These are phyloP conservation scores for Achaetomium macrosporum DNA, from an alignment of 2,329 filamentous ascomycete species.

Conservation along the genomic window DNA sequence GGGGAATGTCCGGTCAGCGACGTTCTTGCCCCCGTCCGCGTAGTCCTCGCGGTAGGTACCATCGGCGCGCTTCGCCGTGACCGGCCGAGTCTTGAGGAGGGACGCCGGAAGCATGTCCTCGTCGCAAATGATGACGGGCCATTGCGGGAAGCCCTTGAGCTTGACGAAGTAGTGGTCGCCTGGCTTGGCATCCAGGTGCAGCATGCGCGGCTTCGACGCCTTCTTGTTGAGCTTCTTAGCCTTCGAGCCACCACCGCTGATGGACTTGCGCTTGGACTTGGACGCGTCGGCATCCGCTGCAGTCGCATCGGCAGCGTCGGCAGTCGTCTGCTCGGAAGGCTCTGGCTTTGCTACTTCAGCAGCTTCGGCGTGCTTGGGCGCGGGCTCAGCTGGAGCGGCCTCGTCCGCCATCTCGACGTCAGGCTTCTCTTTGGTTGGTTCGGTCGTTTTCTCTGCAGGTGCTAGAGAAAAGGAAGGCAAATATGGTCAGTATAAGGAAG, in stretches of 20 bases:
- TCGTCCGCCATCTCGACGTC: constrained; percentile 67
- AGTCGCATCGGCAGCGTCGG: constrained; percentile 22
- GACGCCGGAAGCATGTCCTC: constrained; percentile 85
- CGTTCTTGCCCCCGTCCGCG: constrained; percentile 79
- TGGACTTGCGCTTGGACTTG: constrained; percentile 67
- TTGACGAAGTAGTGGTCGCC: constrained; percentile 90
- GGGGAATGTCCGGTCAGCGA: constrained; percentile 78
- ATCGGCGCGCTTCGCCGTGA: constrained; percentile 74
- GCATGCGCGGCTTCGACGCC: constrained; percentile 66
- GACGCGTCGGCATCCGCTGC: constrained; percentile 31
- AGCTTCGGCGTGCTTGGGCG: constrained; percentile 16
- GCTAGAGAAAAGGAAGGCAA: neutral
- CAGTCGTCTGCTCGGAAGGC: constrained; percentile 13
- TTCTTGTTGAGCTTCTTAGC: constrained; percentile 81
- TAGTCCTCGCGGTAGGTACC: constrained; percentile 85
- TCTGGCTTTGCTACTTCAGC: constrained; percentile 25
- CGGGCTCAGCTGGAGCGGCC: constrained; percentile 41
- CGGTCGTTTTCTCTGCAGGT: constrained; percentile 17
- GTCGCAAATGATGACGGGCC: constrained; percentile 91
- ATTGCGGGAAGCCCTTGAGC: constrained; percentile 89
- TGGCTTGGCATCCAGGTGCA: constrained; percentile 73
- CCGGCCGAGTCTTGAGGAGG: constrained; percentile 71
- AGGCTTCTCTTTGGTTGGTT: constrained; percentile 22
- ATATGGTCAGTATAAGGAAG: constrained; percentile 6
- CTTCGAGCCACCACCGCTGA: constrained; percentile 59